Evolutionary conservation across 2,329 filamentous ascomycete species (phyloP), one percentile per base, ranked within the genome.

Genomic region (Parastagonospora avenae): DNA sequence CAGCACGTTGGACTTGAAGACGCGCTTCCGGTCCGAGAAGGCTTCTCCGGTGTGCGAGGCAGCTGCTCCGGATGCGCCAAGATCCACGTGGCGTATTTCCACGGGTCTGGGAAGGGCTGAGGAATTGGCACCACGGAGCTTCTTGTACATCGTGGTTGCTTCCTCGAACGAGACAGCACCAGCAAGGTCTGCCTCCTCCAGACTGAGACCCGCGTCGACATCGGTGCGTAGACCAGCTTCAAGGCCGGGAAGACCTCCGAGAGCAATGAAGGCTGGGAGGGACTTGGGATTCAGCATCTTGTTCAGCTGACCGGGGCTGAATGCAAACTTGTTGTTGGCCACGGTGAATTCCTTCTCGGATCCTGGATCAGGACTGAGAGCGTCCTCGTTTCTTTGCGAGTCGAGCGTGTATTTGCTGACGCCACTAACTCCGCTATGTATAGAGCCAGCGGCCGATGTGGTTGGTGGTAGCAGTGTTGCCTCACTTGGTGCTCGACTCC

Each of bases 231-330:
- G 70, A 0, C 90, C 90, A 66, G 86, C 90, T 62, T 90, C 89
- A 12, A 93, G 70, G 2, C 90, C 90, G 8, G 74, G 76, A 7
- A 93, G 70, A 42, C 90, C 90, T 48, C 90, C 90, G 2, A 93
- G 73, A 5, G 88, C 88, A 60, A 88, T 85, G 57, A 92, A 91
- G 4, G 89, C 90, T n/a, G 82, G 79, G 48, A 89, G 77, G 61
- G 82, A 91, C 74, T 93, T 93, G 0, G 90, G 90, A 56, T 92
- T 92, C 41, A 91, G 77, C 12, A 93, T 75, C 74, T 92, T 93
- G 57, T 86, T 87, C 57, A 96, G 79, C 67, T 94, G 87, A 9
- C 92, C 92, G 11, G 86, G 86, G 2, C 86, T 85, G 68, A 91
- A 96, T 11, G 91, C 91, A 67, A 96, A 96, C 0, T 88, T 87